Percentiles rank a stretch among this genome's conserved stretches.
Conservation (phyloP, 2,329 filamentous ascomycete species). For the Phyllosticta paracitricarpa region DNA sequence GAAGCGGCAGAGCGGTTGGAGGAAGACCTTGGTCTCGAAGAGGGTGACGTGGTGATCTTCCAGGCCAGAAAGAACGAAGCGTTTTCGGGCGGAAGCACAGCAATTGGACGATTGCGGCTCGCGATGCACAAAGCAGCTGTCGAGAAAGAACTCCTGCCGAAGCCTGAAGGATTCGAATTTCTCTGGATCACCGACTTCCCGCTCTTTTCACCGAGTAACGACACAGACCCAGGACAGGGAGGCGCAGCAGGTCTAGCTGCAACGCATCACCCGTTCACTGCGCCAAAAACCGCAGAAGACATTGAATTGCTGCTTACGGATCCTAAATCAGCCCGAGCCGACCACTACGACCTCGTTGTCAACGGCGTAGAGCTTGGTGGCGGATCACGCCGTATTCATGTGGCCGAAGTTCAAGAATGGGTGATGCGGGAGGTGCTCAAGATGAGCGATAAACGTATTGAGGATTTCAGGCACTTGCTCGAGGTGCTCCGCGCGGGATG, state of each 20-base stretch:
- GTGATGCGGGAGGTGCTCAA: conserved; percentile 75
- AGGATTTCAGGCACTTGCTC: conserved; percentile 76
- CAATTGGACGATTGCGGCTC: conserved; percentile 61
- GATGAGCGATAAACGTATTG: conserved; percentile 62
- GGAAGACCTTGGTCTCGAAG: conserved; percentile 43
- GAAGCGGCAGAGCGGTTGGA: conserved; percentile 54
- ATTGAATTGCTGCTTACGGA: conserved; percentile 63
- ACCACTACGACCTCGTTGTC: conserved; percentile 92
- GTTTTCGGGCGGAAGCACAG: conserved; percentile 62
- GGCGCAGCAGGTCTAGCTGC: conserved; percentile 70
- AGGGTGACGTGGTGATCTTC: conserved; percentile 71
- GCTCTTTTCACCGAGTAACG: conserved; percentile 68
- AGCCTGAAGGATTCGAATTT: conserved; percentile 51
- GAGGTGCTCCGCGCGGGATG: conserved; percentile 75
- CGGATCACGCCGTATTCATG: conserved; percentile 85
- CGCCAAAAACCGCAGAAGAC: conserved; percentile 62
- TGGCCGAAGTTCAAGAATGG: conserved; percentile 70
- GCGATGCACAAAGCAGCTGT: conserved; percentile 61
- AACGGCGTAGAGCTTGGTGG: conserved; percentile 93
- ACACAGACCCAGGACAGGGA: conserved; percentile 65
- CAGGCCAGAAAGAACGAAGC: conserved; percentile 63
- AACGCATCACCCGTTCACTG: conserved; percentile 94
- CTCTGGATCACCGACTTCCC: conserved; percentile 88
- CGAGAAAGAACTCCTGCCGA: conserved; percentile 46
- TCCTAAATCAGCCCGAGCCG: conserved; percentile 64